Base-by-base conservation (phyloP, 2,329 filamentous ascomycete genomes). In the Clonostachys chloroleuca region DNA sequence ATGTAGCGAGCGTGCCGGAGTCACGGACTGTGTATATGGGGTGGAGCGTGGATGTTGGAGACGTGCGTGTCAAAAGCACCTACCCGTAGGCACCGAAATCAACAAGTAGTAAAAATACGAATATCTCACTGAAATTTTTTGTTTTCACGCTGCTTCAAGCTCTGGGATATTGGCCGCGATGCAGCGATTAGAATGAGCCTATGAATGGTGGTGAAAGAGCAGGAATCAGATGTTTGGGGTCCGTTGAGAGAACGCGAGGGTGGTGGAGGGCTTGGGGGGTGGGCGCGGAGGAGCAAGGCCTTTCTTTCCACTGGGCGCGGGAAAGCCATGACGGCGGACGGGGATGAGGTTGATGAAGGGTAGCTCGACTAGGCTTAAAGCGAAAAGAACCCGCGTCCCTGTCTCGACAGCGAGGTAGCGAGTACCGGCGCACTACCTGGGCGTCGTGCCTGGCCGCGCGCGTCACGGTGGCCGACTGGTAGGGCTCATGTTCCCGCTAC, bases 111-210 rank as follows among this genome's bases (percentile, higher is more conserved):
- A 30, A 30, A 30, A 30, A 30, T 10, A 1, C 24, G 24, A 30
- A 30, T 30, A 30, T 30, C 24, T 30, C 24, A 30, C 24, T 30
- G 24, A 2, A 10, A 2, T 8, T 8, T 30, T 30, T 30, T 30
- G 24, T 3, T 30, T 9, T 3, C 4, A 10, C 24, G 4, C 24
- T 30, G 24, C 24, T 30, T 30, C 36, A 39, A 18, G 36, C 36
- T 36, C 33, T 16, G 33, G n/a, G 33, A 18, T 36, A 16, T 43
- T 47, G 34, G 14, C 16, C 30, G 34, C 33, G 13, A 17, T 12
- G 18, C 14, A 36, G 64, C 69, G 82, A 81, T 68, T 70, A 72
- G 59, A 84, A 83, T 59, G 76, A 88, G 83, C 80, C 80, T 75
- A 83, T 82, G 73, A 77, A 87, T 66, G 72, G 67, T 60, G 66